Evolutionary conservation across 2,329 filamentous ascomycete species (phyloP).

Genomic region (Sporothrix curviconia): DNA sequence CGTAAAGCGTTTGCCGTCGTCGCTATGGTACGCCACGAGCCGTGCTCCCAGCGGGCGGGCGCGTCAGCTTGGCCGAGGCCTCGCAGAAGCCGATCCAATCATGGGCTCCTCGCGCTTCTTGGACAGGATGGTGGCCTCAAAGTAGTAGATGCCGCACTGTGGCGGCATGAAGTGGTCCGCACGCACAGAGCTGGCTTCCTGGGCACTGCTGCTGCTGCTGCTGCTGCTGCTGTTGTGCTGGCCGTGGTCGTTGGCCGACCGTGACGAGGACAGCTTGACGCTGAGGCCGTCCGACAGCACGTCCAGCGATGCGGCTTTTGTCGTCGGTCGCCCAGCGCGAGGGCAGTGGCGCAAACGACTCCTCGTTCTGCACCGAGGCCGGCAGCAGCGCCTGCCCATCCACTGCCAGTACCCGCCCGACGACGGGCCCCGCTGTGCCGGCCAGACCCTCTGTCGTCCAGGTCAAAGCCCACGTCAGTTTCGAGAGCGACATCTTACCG

Average conservation of each 20-base stretch:
- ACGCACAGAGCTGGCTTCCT: conserved; percentile 76
- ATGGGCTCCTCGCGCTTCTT: conserved; percentile 52
- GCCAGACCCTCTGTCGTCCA: background rate
- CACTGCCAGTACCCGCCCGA: no score
- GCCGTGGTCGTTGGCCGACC: conserved; percentile 37
- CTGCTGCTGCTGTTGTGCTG: no score
- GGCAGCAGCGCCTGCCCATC: no score
- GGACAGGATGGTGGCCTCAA: conserved; percentile 56
- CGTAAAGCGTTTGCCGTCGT: conserved; percentile 57
- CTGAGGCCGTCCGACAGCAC: conserved; percentile 67
- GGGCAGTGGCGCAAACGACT: conserved; percentile 60
- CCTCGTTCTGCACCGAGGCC: conserved; percentile 38
- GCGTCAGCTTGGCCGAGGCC: conserved; percentile 45
- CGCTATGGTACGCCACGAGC: conserved; percentile 65
- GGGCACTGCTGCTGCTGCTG: no score
- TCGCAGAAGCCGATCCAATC: conserved; percentile 58
- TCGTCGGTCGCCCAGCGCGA: conserved; percentile 76
- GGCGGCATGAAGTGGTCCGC: conserved; percentile 81
- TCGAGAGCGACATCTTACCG: conserved; percentile 70
- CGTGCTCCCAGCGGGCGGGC: conserved; percentile 60
- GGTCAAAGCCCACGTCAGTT: conserved; percentile 32
- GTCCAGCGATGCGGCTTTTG: conserved; percentile 66
- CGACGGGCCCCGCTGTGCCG: no score
- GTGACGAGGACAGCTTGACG: conserved; percentile 46
- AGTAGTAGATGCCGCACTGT: conserved; percentile 93